These are phyloP conservation scores for Solanum hybrid DNA, from an alignment of 305 asterid species.

Conservation along the genomic window DNA sequence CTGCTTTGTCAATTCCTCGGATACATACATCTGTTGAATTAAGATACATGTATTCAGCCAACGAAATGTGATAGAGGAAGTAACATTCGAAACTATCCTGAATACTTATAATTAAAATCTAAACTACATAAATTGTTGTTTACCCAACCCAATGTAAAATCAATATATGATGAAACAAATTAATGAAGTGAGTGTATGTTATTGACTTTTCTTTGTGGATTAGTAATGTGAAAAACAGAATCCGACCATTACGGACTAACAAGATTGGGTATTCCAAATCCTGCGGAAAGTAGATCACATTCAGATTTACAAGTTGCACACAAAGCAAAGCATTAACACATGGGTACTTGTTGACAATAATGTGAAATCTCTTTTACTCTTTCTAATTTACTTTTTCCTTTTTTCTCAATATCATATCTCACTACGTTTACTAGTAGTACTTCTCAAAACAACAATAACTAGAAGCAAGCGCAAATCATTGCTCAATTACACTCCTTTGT, in stretches of 20 bases:
- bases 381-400: neutral
- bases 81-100: no score
- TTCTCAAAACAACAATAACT: neutral
- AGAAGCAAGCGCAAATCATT: neutral
- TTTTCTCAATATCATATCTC: neutral
- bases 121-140: no score
- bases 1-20: no score
- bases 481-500: neutral
- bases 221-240: neutral
- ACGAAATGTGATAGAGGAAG: no score
- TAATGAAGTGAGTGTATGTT: neutral
- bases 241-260: neutral
- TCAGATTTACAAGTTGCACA: neutral
- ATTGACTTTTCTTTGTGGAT: neutral
- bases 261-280: neutral
- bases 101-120: no score
- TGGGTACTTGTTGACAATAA: neutral
- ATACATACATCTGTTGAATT: no score
- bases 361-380: neutral
- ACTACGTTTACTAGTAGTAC: neutral
- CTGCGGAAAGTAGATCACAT: neutral
- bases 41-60: no score
- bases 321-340: neutral
- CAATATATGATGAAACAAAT: neutral
- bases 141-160: no score